phyloP scores from a whole-genome alignment of 1,139 yeast genomes.

The Kodamaea ohmeri region DNA sequence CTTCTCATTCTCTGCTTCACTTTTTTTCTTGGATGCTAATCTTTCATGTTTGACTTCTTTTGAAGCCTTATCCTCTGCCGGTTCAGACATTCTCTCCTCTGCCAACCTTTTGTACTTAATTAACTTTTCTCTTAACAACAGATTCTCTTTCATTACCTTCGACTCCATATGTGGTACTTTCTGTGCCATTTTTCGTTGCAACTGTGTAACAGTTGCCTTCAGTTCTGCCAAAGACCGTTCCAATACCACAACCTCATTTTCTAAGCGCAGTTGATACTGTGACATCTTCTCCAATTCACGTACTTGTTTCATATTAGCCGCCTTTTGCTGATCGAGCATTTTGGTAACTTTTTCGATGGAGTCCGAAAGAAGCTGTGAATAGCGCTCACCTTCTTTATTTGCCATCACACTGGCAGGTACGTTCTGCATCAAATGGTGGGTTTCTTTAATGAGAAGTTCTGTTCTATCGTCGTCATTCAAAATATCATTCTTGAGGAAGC shows the following conservation, averaged over 20 bases:
- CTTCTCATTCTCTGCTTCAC: no score
- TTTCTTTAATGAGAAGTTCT: conserved; percentile 28
- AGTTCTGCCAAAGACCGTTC: conserved; percentile 15
- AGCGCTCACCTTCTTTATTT: conserved; percentile 29
- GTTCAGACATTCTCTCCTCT: conserved; percentile 21
- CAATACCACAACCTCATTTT: conserved; percentile 6
- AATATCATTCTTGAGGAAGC: conserved; percentile 9
- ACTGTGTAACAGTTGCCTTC: conserved; percentile 9
- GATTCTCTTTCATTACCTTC: conserved; percentile 27
- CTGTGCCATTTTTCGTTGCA: conserved; percentile 13
- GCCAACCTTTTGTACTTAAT: conserved; percentile 34
- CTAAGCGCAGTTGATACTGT: conserved; percentile 4
- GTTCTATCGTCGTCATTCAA: conserved; percentile 17
- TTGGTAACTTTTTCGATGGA: conserved; percentile 25
- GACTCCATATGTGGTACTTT: conserved; percentile 17
- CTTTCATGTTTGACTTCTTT: background rate
- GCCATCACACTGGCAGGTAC: conserved; percentile 23
- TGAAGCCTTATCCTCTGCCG: conserved; percentile 1
- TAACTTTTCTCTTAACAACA: conserved; percentile 32
- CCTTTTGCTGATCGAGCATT: conserved; percentile 21
- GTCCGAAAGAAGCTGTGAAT: conserved; percentile 20
- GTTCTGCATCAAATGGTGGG: conserved; percentile 28
- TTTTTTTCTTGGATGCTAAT: no score
- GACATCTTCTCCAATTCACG: conserved; percentile 18
- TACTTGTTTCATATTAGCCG: conserved; percentile 16